Evolutionary conservation across 1,284 basidiomycete genomes (phyloP), one percentile per base, ranked within the genome.

Genomic region (Xerocomus amazonicus): DNA sequence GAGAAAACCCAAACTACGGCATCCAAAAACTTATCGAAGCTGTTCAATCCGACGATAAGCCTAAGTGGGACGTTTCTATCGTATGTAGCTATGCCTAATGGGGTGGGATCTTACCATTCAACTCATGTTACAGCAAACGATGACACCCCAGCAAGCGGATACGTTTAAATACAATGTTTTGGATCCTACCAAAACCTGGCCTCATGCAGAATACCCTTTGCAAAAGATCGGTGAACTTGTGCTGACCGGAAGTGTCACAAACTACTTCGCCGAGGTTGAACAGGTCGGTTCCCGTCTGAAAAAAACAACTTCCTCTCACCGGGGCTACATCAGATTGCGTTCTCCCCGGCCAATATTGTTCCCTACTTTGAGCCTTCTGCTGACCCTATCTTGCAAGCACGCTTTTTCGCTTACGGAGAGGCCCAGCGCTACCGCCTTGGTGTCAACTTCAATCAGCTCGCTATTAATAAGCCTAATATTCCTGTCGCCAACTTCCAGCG

Each of bases 361-460:
- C 88, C 89, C 2, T 95, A 92, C 67, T 81, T 94, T 60, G 94
- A 96, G 75, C 80, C 92, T 31, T 86, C 87, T 13, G 81, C 84
- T 35, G 94, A 97, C 70, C 94, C 94, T n/a, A 89, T 97, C 54
- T 77, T 97, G 56, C 93, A 97, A 70, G 87, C 87, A 23, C 89
- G 94, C 55, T 79, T 97, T 36, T 97, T 96, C 83, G 91, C 91
- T 9, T 97, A 97, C 78, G 90, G 92, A 5, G 94, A 97, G 68
- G 91, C 94, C 9, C 93, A 96, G 70, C 84, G 92, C 54, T 87
- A 94, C 76, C 85, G 86, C 64, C 82, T 92, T 41, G 91, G 91
- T 36, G 60, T 71, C 53, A 97, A 97, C 78, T 95, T 95, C 75
- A 72, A 84, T 61, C 91, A 96, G 67, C 74, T 97, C 12, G 92